Evolutionary conservation across 106 monocot genomes (phyloP).

Genomic region (Xerophyta viscosa): DNA sequence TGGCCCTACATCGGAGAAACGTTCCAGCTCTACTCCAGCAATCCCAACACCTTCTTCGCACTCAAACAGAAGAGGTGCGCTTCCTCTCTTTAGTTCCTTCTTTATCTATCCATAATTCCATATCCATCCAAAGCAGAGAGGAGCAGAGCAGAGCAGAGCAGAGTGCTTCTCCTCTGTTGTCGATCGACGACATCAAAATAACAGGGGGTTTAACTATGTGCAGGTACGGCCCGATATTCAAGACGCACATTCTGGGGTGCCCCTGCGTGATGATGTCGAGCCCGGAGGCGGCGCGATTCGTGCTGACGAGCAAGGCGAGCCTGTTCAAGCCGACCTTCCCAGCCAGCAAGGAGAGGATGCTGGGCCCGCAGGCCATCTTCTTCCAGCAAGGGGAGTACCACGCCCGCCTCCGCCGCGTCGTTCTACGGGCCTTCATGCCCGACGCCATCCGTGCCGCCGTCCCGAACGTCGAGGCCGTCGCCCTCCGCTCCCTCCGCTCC

Average conservation of each 20-base stretch:
- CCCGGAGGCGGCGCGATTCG: constrained; percentile 78
- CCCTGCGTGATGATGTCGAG: constrained; percentile 72
- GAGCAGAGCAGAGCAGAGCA: too few relatives aligned
- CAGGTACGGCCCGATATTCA: constrained; percentile 70
- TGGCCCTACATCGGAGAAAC: constrained; percentile 56
- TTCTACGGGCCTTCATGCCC: constrained; percentile 75
- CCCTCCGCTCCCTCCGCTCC: constrained; percentile 35
- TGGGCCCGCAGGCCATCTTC: constrained; percentile 87
- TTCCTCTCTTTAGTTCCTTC: too few relatives aligned
- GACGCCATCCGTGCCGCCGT: constrained; percentile 42
- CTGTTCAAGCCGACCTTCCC: constrained; percentile 96
- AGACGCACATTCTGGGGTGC: constrained; percentile 84
- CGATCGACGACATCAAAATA: too few relatives aligned
- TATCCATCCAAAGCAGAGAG: too few relatives aligned
- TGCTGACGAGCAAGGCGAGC: constrained; percentile 58
- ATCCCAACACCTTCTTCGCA: constrained; percentile 54
- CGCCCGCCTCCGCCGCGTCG: constrained; percentile 47
- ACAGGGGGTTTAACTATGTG: too few relatives aligned
- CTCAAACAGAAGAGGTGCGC: constrained; percentile 42
- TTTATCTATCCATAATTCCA: too few relatives aligned
- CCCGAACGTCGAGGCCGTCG: constrained; percentile 43
- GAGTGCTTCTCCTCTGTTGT: too few relatives aligned
- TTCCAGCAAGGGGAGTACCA: constrained; percentile 89
- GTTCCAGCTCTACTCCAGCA: constrained; percentile 42
- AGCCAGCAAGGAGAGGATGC: constrained; percentile 85